Evolutionary conservation across 371 early-diverging fungal genomes (phyloP), one percentile per base, ranked within the genome.

Genomic region (Mucor circinelloides): DNA sequence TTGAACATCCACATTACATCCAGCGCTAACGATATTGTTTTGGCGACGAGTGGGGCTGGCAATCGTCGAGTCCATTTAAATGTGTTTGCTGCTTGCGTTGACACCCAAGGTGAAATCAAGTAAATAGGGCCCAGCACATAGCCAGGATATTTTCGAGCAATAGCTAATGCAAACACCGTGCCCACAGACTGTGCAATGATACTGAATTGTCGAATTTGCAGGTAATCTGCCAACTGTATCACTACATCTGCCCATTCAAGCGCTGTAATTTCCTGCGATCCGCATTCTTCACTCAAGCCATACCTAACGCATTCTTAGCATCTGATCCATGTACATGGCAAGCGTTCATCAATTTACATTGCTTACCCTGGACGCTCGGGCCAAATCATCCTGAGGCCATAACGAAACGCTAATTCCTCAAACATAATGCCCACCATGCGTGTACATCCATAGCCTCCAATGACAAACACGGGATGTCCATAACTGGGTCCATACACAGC

Each of bases 91-190:
- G 66, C 76, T 21, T 78, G 71, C 3, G 84, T 80, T 5, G 84
- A 81, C n/a, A 84, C 82, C 84, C 84, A 84, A 0, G 84, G 84
- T 9, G 82, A 81, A n/a, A 84, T 80, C 9, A 81, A 27, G 42
- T 72, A 80, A 0, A 81, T 69, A 4, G 84, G 82, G 0, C 80
- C 80, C 8, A 76, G 9, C 8, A 84, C 77, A 10, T 80, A 76
- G 0, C n/a, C 50, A 6, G 76, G 77, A 30, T 77, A 81, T 44
- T 68, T 66, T 28, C 76, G 70, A 6, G 79, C 79, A 36, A 78
- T 60, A 2, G 82, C 82, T 56, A 84, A 59, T 0, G 84, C 82
- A 64, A 80, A 81, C 9, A 81, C 84, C 1, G 79, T 74, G 2
- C 84, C 84, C 1, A 84, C 84, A 2, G 84, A 84, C 46, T 84